Conservation (phyloP, 371 early-diverging fungal species). For the Polyrhizophydium stewartii region DNA sequence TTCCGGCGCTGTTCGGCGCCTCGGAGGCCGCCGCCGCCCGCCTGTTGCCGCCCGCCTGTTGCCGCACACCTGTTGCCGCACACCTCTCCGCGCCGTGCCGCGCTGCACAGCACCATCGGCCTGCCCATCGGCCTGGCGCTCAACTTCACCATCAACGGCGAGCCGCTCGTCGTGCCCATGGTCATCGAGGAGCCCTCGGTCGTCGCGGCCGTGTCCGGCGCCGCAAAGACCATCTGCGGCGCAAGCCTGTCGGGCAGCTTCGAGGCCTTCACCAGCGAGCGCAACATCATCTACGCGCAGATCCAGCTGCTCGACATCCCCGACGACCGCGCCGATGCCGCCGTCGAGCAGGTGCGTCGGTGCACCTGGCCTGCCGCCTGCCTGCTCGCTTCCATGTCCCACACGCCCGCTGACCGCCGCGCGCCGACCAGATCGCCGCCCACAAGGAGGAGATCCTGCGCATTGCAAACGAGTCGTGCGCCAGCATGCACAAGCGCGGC, state of each 20-base stretch:
- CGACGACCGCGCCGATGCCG: slow-evolving; percentile 31
- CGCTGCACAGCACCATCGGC: slow-evolving; percentile 49
- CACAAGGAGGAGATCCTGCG: slow-evolving; percentile 28
- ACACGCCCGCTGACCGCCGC: no score
- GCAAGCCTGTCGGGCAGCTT: slow-evolving; percentile 41
- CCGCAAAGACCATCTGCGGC: slow-evolving; percentile 54
- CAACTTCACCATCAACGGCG: slow-evolving; percentile 59
- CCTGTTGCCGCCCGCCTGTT: no score
- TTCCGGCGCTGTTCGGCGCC: no score
- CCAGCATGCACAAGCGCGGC: slow-evolving; percentile 56
- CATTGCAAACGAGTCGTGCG: slow-evolving; percentile 54
- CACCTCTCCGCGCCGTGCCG: no score
- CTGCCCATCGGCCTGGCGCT: slow-evolving; percentile 63
- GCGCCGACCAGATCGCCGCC: slow-evolving; percentile 9
- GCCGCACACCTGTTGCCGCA: no score
- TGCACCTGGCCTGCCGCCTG: background rate
- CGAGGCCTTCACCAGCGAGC: slow-evolving; percentile 44
- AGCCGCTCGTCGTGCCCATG: slow-evolving; percentile 58
- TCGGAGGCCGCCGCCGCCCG: no score
- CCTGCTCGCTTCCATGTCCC: no score
- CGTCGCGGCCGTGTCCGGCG: slow-evolving; percentile 66
- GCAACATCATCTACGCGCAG: slow-evolving; percentile 62
- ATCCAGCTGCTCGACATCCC: slow-evolving; percentile 51
- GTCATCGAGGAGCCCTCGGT: slow-evolving; percentile 74
- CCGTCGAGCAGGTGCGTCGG: slow-evolving; percentile 22